Base-by-base conservation (phyloP, 129 eudicot species). In the Pulicaria dysenterica region DNA sequence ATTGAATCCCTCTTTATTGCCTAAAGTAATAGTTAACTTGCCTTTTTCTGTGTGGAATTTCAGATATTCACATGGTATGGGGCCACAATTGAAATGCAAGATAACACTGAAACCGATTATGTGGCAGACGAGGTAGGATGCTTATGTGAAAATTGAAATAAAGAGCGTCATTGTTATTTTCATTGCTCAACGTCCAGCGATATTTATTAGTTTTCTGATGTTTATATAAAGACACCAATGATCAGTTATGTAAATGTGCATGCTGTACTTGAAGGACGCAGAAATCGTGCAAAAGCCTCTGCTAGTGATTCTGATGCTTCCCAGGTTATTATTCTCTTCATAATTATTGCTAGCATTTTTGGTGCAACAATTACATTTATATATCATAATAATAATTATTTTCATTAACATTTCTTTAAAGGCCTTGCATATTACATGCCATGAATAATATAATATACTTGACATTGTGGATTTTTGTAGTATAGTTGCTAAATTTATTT, bases 61-160 rank as follows among this genome's bases (percentile, higher is more conserved):
- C 84, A 93, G 98, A 86, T 93, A 73, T 93, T 93, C 73, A 93
- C 96, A 9, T 93, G 98, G 98, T 83, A 93, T 77, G 98, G 98
- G 60, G 98, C 98, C 43, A 93, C 96, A 47, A 87, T 93, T 71
- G 98, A 93, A 85, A 82, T 93, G 92, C 96, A 93, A 70, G 96
- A 92, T 69, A 69, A 81, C 47, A 82, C 98, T 48, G 96, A 93
- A 81, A 87, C 96, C 36, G 96, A 87, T 74, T 93, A 93, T 71
- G 87, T 87, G 5, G 98, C 98, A 16, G 98, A 93, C 58, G 98
- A 93, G 96, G 98, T 93, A 85, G 10, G 43, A 17, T 53, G 45
- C 48, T 3, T 43, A 15, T 55, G 7, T 36, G 4, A 57, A 47
- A 59, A 60, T 2, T n/a, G n/a, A n/a, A n/a, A n/a, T n/a, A n/a